Base-by-base conservation (phyloP, 345 rosid species). In the Nephelium lappaceum region DNA sequence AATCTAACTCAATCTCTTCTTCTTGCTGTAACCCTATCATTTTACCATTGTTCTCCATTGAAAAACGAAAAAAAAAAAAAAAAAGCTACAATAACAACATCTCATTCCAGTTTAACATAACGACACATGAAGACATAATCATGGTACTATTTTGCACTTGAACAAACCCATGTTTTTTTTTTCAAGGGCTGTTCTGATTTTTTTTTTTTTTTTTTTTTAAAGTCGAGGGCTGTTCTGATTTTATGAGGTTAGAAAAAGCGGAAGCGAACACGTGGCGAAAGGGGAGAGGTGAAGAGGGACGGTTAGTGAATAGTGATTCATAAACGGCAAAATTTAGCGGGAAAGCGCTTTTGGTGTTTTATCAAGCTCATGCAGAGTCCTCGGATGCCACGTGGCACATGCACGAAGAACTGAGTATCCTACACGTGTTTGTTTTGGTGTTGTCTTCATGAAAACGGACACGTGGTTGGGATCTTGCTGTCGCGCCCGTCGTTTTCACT, bases 1-100 rank as follows among this genome's bases (percentile, higher is more conserved):
- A 81, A 71, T 91, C 97, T 8, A 92, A 87, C 87, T 86, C 93
- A 5, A 87, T 64, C 75, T 86, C 86, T 11, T 80, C 81, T 23
- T 77, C 88, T 38, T 71, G 85, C 12, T 78, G 77, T 61, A 78
- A 63, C 27, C 78, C 81, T 73, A 80, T 31, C 83, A 83, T 87
- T 73, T 77, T 71, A 2, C 53, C 39, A 39, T 77, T 76, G 62
- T 82, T 64, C 57, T 77, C 79, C 77, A 78, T 73, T 43, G 31
- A 75, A 82, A 6, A 23, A 15, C 61, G 16, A 39, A 68, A 5
- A 31, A 38, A 61, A 24, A 24, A 63, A 14, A 25, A 31, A 51
- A 47, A 69, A n/a, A 5, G 51, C 36, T 31, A 31, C 36, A 31
- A 31, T 31, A 31, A 31, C 36, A 31, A 31, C 36, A 31, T 31